phyloP scores from a whole-genome alignment of 768 basidiomycete species.

The Sistotremastrum suecicum region DNA sequence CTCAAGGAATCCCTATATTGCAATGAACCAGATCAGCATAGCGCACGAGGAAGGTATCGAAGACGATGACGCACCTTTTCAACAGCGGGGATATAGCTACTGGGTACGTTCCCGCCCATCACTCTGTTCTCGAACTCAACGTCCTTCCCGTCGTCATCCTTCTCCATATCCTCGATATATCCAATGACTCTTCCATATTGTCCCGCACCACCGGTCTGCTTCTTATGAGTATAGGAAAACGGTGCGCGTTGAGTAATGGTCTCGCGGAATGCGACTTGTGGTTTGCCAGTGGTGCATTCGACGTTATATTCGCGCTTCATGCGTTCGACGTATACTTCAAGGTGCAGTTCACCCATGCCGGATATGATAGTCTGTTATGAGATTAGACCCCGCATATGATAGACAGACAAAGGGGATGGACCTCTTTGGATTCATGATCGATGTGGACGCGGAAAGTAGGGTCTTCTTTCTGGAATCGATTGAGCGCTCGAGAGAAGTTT shows the following conservation, averaged over 20 bases:
- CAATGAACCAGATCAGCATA: not conserved
- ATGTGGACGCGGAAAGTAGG: constrained; percentile 97
- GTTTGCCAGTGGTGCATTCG: constrained; percentile 86
- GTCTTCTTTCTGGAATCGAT: constrained; percentile 97
- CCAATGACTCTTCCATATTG: constrained; percentile 93
- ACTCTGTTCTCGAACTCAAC: constrained; percentile 74
- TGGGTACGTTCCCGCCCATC: constrained; percentile 86
- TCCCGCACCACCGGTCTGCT: constrained; percentile 94
- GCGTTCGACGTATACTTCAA: constrained; percentile 98
- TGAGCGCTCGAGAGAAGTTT: constrained; percentile 91
- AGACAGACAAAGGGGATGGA: constrained; percentile 14
- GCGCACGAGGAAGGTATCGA: not conserved
- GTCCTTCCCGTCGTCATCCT: constrained; percentile 63
- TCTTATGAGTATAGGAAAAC: constrained; percentile 92
- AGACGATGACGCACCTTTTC: constrained; percentile 53
- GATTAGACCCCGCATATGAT: not conserved
- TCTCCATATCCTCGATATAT: constrained; percentile 79
- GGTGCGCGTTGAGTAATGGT: constrained; percentile 72
- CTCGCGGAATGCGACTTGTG: constrained; percentile 93
- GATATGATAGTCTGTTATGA: constrained; percentile 82
- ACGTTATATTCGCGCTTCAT: constrained; percentile 98
- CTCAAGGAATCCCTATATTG: constrained; percentile 76
- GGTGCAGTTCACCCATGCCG: constrained; percentile 97
- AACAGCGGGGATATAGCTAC: constrained; percentile 84
- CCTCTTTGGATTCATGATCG: constrained; percentile 90